These are phyloP conservation scores for Colletotrichum sp. DNA, from an alignment of 2,329 filamentous ascomycete genomes.

Conservation along the genomic window DNA sequence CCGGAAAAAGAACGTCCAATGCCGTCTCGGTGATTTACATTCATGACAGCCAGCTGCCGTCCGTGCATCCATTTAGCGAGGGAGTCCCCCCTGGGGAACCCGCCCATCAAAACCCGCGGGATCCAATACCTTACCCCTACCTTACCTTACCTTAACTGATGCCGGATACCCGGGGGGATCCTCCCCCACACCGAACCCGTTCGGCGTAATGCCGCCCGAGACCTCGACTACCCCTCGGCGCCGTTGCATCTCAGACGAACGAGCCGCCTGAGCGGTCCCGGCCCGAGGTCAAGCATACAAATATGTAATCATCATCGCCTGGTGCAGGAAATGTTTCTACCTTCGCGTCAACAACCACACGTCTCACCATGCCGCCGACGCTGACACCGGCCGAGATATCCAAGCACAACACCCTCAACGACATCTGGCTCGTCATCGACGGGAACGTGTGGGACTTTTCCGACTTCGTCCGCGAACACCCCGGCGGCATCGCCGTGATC, in stretches of 20 bases:
- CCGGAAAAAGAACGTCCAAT: not conserved
- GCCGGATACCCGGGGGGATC: not conserved
- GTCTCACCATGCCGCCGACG: slow-evolving; percentile 17
- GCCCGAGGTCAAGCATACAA: not conserved
- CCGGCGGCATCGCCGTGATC: slow-evolving; percentile 45
- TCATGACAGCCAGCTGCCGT: not conserved
- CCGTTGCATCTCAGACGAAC: not conserved
- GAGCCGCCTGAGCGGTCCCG: not conserved
- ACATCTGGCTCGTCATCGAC: slow-evolving; percentile 71
- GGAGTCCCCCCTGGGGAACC: not conserved
- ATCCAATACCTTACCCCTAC: not conserved
- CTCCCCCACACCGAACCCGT: not conserved
- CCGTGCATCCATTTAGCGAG: slow-evolving; percentile 13
- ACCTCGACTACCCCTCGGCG: not conserved
- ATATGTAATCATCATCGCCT: not conserved
- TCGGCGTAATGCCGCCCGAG: slow-evolving; percentile 16
- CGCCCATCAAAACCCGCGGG: not conserved
- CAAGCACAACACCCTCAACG: slow-evolving; percentile 47
- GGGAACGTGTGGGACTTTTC: slow-evolving; percentile 70
- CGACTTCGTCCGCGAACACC: slow-evolving; percentile 56
- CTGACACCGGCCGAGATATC: slow-evolving; percentile 48
- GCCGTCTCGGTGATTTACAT: not conserved
- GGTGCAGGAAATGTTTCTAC: too few species aligned
- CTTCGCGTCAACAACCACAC: not conserved
- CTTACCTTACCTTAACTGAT: not conserved